Base-by-base conservation (phyloP, 2,329 filamentous ascomycete genomes). In the Aciculosporium take region DNA sequence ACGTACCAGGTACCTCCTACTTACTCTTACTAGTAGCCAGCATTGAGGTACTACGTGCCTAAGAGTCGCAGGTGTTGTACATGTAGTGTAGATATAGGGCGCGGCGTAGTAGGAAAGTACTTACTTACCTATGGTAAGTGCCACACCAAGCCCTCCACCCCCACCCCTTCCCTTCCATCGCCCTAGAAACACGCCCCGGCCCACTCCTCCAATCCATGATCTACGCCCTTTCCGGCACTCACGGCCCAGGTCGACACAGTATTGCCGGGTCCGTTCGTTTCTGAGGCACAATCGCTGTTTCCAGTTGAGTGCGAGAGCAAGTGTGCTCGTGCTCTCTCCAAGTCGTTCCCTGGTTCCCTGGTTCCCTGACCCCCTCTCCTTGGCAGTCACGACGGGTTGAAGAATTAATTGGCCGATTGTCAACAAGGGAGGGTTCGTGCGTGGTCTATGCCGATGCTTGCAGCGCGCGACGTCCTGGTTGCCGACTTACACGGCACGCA, bases 161-260 rank as follows among this genome's bases (percentile, higher is more conserved):
- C n/a, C n/a, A n/a, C n/a, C n/a, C n/a, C n/a, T n/a, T n/a, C n/a
- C n/a, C n/a, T n/a, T n/a, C n/a, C n/a, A n/a, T n/a, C n/a, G n/a
- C n/a, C n/a, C n/a, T n/a, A n/a, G n/a, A n/a, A n/a, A n/a, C n/a
- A n/a, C n/a, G n/a, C n/a, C n/a, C n/a, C n/a, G n/a, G n/a, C n/a
- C n/a, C n/a, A n/a, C n/a, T n/a, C n/a, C n/a, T 17, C 27, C 12
- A 29, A 24, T 21, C 32, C 18, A n/a, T n/a, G n/a, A n/a, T 24
- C 37, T 44, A 44, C 28, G 18, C 42, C 37, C 17, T 44, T 44
- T 44, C 42, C 42, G 42, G 42, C 42, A 44, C 17, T 40, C 33
- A 15, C 12, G 21, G 41, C 24, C 21, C 32, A 37, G 21, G 28
- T 34, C 33, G 17, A 18, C 24, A n/a, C 18, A 35, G 37, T 30